Base-by-base conservation (phyloP, 208 protist genomes). In the Borovskyia barvae region DNA sequence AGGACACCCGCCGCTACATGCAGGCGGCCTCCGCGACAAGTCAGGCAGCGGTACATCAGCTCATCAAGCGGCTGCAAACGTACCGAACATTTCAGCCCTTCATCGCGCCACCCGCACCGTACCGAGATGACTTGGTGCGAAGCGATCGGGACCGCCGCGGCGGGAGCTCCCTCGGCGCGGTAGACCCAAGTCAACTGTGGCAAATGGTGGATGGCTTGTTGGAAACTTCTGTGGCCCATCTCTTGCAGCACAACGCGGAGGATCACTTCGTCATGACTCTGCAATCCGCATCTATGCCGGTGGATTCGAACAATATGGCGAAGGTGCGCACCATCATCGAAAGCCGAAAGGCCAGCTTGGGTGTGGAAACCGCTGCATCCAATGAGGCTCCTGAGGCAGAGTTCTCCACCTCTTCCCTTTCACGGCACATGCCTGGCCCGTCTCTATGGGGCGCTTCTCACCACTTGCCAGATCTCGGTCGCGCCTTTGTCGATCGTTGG, bases 21-120 rank as follows among this genome's bases (percentile, higher is more conserved):
- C 41, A 57, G n/a, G 48, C 53, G 30, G 83, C 77, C 8, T 37
- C 62, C 6, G 67, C 43, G 3, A 81, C 58, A 35, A 58, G 62
- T 8, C 60, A 75, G 29, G 35, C 60, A 0, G 56, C 77, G 11
- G 29, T 87, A 15, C 51, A 90, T 5, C 56, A 74, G 29, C 75
- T 93, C 42, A 9, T 76, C 1, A 36, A 62, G 11, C 79, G 81
- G 2, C 60, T 93, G 55, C 72, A 77, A 48, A 61, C 63, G 32
- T 93, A 93, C 55, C 56, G 71, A 22, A 87, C 76, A 6, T 92
- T 89, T 71, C 57, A 81, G 29, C 75, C 85, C 2, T 47, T 79
- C 32, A 61, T 89, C 30, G 65, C 68, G 0, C 53, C 64, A 19
- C 73, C 72, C 35, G 32, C 45, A 3, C 19, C 49, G 9, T 76